A percentile compares a stretch with the other conserved stretches of the same genome.
phyloP scores from a whole-genome alignment of 257 asterid species.

The Capsicum baccatum region DNA sequence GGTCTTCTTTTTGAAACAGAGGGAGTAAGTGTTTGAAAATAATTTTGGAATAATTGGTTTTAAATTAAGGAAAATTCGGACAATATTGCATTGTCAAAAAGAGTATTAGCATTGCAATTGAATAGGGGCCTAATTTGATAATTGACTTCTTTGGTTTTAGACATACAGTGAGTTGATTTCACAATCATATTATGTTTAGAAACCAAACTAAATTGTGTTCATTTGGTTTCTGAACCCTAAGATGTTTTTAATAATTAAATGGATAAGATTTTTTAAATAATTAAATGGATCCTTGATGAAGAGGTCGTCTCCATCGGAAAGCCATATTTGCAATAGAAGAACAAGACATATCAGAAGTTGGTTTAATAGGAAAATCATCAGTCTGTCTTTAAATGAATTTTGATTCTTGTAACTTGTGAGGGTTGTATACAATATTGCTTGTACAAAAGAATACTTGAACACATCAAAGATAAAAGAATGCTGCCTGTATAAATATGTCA shows the following conservation, averaged over 20 bases:
- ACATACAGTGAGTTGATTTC: background rate
- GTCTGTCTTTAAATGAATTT: background rate
- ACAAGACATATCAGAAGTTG: background rate
- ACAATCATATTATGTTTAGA: background rate
- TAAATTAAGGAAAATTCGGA: background rate
- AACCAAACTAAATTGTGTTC: background rate
- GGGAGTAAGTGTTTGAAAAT: background rate
- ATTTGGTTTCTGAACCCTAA: background rate
- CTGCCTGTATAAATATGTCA: too few relatives aligned
- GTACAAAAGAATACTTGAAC: background rate
- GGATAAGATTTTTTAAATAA: background rate
- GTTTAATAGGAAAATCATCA: slow-evolving; percentile 2
- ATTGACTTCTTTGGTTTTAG: background rate
- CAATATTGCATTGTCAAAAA: background rate
- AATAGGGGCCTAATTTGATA: background rate
- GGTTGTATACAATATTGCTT: background rate
- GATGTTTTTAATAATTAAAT: background rate
- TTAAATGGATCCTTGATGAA: background rate
- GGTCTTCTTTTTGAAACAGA: too few relatives aligned
- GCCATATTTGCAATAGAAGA: background rate
- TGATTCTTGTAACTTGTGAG: slow-evolving; percentile 5
- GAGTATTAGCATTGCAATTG: background rate
- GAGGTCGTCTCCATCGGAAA: background rate
- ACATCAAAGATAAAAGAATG: too few relatives aligned
- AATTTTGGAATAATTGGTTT: background rate